phyloP scores from a whole-genome alignment of 371 early-diverging fungal genomes.

The Conidiobolus coronatus region DNA sequence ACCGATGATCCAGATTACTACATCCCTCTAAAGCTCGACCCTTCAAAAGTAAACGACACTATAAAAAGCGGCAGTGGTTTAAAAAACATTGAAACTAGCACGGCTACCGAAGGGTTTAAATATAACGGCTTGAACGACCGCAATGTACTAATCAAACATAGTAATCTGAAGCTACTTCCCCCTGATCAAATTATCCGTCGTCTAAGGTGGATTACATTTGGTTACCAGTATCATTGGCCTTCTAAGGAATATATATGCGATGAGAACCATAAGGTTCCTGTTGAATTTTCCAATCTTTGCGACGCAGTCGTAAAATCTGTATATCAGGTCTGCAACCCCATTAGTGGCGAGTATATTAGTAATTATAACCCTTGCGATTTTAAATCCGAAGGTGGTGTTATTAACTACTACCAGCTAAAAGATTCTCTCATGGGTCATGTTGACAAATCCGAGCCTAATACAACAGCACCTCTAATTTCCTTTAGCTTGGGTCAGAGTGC shows the following conservation, averaged over 20 bases:
- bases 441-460: slow-evolving; percentile 75
- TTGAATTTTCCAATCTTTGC: slow-evolving; percentile 22
- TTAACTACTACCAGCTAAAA: slow-evolving; percentile 75
- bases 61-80: neutral
- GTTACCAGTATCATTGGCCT: slow-evolving; percentile 84
- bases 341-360: slow-evolving; percentile 12
- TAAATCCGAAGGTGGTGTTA: slow-evolving; percentile 72
- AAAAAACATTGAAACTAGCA: slow-evolving; percentile 1
- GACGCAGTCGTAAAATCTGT: slow-evolving; percentile 27
- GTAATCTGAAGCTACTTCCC: slow-evolving; percentile 11
- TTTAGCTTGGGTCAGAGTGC: slow-evolving; percentile 55
- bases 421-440: slow-evolving; percentile 85
- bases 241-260: slow-evolving; percentile 35
- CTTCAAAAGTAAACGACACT: slow-evolving; percentile 7
- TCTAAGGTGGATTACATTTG: slow-evolving; percentile 74
- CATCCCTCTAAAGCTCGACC: slow-evolving; percentile 9
- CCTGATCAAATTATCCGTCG: slow-evolving; percentile 23
- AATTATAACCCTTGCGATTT: slow-evolving; percentile 25
- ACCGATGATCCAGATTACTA: slow-evolving; percentile 10
- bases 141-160: slow-evolving; percentile 8
- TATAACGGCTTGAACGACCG: slow-evolving; percentile 6
- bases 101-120: slow-evolving; percentile 4
- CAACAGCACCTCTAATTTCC: slow-evolving; percentile 71
- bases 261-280: slow-evolving; percentile 28
- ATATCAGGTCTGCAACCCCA: slow-evolving; percentile 14